phyloP scores from a whole-genome alignment of 1,284 basidiomycete genomes.

The Ganoderma lucidum region DNA sequence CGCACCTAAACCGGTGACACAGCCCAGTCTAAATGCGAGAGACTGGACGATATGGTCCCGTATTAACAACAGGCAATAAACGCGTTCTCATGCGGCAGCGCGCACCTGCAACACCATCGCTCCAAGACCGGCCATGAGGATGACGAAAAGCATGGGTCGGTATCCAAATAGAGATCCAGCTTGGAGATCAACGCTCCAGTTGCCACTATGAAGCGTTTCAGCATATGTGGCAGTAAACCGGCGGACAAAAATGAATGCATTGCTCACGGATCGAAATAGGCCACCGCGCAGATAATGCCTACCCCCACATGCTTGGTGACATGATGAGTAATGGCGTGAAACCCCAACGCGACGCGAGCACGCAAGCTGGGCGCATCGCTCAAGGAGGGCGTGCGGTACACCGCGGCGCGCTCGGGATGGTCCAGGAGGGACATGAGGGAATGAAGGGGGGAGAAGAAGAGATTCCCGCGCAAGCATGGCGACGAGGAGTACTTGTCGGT shows the following conservation, averaged over 20 bases:
- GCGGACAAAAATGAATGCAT: not conserved
- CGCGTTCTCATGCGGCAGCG: slow-evolving; percentile 6
- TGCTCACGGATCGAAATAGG: slow-evolving; percentile 72
- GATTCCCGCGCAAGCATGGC: slow-evolving; percentile 26
- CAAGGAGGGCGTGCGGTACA: slow-evolving; percentile 23
- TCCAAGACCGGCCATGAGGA: slow-evolving; percentile 85
- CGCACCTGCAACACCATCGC: slow-evolving; percentile 78
- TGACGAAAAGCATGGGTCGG: slow-evolving; percentile 79
- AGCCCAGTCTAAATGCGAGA: slow-evolving; percentile 65
- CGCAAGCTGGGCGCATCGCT: slow-evolving; percentile 21
- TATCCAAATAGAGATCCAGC: slow-evolving; percentile 83
- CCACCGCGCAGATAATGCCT: slow-evolving; percentile 64
- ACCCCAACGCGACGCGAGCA: slow-evolving; percentile 12
- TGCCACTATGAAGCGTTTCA: slow-evolving; percentile 47
- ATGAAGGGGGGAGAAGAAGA: slow-evolving; percentile 22
- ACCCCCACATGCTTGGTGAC: slow-evolving; percentile 62
- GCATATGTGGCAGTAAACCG: slow-evolving; percentile 3
- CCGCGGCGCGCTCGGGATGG: slow-evolving; percentile 30
- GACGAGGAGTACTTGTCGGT: slow-evolving; percentile 34
- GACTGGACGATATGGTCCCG: slow-evolving; percentile 46
- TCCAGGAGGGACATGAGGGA: slow-evolving; percentile 32
- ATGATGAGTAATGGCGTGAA: slow-evolving; percentile 48
- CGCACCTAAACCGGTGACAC: slow-evolving; percentile 71
- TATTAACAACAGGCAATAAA: not conserved
- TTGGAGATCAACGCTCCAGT: slow-evolving; percentile 80